phyloP scores from a whole-genome alignment of 495 filamentous ascomycete species.

The Annulohypoxylon bovei region DNA sequence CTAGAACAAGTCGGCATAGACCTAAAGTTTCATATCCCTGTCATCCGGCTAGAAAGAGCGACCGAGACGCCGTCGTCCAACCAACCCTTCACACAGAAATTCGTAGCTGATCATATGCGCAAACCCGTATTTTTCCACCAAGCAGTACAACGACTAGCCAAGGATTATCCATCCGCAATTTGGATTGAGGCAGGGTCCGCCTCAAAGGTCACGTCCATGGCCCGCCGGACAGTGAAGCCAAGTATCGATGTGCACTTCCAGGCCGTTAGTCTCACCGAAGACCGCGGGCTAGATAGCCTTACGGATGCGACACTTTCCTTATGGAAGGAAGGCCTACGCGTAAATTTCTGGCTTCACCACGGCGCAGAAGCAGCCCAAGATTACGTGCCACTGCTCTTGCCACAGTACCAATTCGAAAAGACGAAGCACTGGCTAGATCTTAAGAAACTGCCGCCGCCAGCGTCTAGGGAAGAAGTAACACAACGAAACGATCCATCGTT shows the following conservation, averaged over 20 bases:
- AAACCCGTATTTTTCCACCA: slow-evolving; percentile 63
- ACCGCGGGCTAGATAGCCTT: slow-evolving; percentile 46
- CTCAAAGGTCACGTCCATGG: slow-evolving; percentile 60
- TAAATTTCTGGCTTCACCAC: slow-evolving; percentile 62
- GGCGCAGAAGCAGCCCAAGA: slow-evolving; percentile 45
- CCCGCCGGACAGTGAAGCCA: slow-evolving; percentile 43
- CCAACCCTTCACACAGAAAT: slow-evolving; percentile 24
- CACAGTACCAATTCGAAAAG: slow-evolving; percentile 58
- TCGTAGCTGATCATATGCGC: slow-evolving; percentile 58
- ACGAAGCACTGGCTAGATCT: slow-evolving; percentile 46
- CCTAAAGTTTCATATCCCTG: slow-evolving; percentile 39
- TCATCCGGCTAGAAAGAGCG: slow-evolving; percentile 34
- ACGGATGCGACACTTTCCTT: slow-evolving; percentile 55
- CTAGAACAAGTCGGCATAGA: slow-evolving; percentile 43
- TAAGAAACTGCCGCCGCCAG: slow-evolving; percentile 19
- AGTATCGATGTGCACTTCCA: slow-evolving; percentile 49
- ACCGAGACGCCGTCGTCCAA: slow-evolving; percentile 28
- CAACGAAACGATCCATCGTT: slow-evolving; percentile 9
- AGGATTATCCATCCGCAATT: slow-evolving; percentile 47
- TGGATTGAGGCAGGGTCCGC: slow-evolving; percentile 65
- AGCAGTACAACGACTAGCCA: slow-evolving; percentile 56
- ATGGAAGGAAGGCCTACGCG: slow-evolving; percentile 57
- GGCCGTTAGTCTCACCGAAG: slow-evolving; percentile 52
- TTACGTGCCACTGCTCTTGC: slow-evolving; percentile 47
- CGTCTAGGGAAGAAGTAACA: background rate